Evolutionary conservation across 495 filamentous ascomycete genomes (phyloP), one percentile per base, ranked within the genome.

Genomic region (Penicillium macrosclerotiorum): DNA sequence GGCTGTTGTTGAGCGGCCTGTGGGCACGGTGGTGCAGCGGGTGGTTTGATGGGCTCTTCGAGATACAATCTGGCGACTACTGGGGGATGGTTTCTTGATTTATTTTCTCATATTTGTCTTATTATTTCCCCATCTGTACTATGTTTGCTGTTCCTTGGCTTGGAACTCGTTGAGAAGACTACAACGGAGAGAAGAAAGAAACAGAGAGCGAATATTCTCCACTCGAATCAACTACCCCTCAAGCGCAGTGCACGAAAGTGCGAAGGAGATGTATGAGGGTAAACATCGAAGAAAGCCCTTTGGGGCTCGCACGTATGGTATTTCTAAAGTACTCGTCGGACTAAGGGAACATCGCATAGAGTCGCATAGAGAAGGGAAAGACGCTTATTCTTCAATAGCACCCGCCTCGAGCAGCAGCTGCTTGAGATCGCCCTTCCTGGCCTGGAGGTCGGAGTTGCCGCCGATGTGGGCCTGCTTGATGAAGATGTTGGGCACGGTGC

Each of bases 401-500:
- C 80, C 80, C 56, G 84, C 88, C 22, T 71, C 73, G 71, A 79
- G 78, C 63, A 92, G 65, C 62, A 90, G 57, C 7, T 45, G 36
- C 1, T 73, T 69, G 27, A 92, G 55, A 42, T 87, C 56, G 0
- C 18, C 31, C 70, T 81, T 83, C 65, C 65, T 76, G 2, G 65
- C 76, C 72, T 96, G 89, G 45, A 98, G 68, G 59, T 97, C 94
- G 5, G 90, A 95, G 80, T 97, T 96, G 37, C 93, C 93, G 29
- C 93, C 92, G 63, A 99, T 93, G 69, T 96, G 93, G 67, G 90
- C 67, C 75, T 90, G 65, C 53, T 68, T 67, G 72, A 99, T 96
- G 76, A 84, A 99, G 72, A 96, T 88, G 72, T 95, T 96, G 42
- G 93, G 93, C 6, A 99, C 93, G 49, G 85, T 90, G 56, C 81